Base-by-base conservation (phyloP, 2,329 filamentous ascomycete genomes). In the Aspergillus ochraceus region DNA sequence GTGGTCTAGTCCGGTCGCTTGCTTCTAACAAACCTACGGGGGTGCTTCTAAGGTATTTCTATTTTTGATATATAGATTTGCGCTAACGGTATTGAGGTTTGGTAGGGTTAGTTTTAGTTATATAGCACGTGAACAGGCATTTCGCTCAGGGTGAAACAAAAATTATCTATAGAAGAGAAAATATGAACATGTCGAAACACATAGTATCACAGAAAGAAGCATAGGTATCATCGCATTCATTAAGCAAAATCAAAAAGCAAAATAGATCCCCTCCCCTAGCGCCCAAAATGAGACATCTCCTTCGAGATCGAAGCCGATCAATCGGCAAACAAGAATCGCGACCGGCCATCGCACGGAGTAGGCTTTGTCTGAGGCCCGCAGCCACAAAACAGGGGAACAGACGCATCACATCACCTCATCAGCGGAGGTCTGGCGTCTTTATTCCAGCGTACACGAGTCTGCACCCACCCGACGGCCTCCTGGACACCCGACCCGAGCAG, bases 391-490 rank as follows among this genome's bases (percentile, higher is more conserved):
- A 29, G 8, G 26, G 26, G 26, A 4, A 29, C 6, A 29, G 26
- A 29, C 26, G 6, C 26, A 29, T 29, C 26, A 29, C 10, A 60
- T 85, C 82, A 98, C 79, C 92, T 85, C 93, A 97, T 97, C 55
- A 96, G 88, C 2, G 95, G 95, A 63, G 94, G 93, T 62, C 95
- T 84, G 4, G 87, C 89, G 76, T 97, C 94, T 79, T 95, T 97
- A 75, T 98, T 98, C 92, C 95, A 98, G 76, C 91, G 92, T 29
- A 98, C 92, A 62, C 95, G 83, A 66, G 88, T 94, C 72, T 91
- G 88, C 60, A 99, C 82, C 95, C 95, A 99, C 72, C 98, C 95
- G n/a, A 99, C 90, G 1, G 95, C 94, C 80, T 98, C 95, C 70
- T 87, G 87, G 2, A 99, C 95, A 2, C 95, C 95, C 0, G 89